A percentile compares a stretch with the other conserved stretches of the same genome.
Evolutionary conservation across 2,329 filamentous ascomycete genomes (phyloP).

Genomic region (Ceratocystis eucalypticola): DNA sequence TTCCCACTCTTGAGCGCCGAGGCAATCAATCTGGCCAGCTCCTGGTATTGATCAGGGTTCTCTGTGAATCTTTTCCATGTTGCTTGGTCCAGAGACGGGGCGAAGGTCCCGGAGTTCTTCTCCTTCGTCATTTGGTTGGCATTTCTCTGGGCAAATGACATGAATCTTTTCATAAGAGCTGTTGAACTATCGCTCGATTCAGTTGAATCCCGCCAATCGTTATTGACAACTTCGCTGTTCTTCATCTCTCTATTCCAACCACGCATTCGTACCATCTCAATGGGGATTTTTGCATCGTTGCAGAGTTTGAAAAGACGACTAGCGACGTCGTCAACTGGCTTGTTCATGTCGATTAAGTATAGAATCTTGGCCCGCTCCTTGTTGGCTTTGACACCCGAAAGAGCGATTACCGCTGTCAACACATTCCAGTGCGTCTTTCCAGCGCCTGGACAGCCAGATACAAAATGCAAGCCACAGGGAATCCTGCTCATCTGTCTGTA

Average conservation of each 20-base stretch:
- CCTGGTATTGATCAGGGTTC: slow-evolving; percentile 25
- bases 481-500: slow-evolving; percentile 28
- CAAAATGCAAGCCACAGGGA: slow-evolving; percentile 32
- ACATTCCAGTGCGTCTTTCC: slow-evolving; percentile 38
- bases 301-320: slow-evolving; percentile 30
- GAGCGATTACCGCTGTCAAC: slow-evolving; percentile 29
- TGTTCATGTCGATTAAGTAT: slow-evolving; percentile 36
- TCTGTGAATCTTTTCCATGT: slow-evolving; percentile 31
- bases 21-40: slow-evolving; percentile 28
- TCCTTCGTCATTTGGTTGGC: background rate
- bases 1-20: slow-evolving; percentile 23
- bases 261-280: slow-evolving; percentile 30
- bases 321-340: slow-evolving; percentile 34
- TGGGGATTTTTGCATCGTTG: slow-evolving; percentile 26
- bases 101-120: slow-evolving; percentile 17
- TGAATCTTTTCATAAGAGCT: slow-evolving; percentile 26
- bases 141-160: slow-evolving; percentile 22
- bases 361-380: slow-evolving; percentile 26
- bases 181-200: background rate
- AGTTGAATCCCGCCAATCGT: slow-evolving; percentile 5
- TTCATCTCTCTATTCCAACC: slow-evolving; percentile 30
- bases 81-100: slow-evolving; percentile 32
- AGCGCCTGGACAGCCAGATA: slow-evolving; percentile 35
- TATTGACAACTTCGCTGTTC: slow-evolving; percentile 25
- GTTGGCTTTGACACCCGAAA: background rate